These are phyloP conservation scores for Lipomyces sp. DNA, from an alignment of 805 yeast genomes.

Conservation along the genomic window DNA sequence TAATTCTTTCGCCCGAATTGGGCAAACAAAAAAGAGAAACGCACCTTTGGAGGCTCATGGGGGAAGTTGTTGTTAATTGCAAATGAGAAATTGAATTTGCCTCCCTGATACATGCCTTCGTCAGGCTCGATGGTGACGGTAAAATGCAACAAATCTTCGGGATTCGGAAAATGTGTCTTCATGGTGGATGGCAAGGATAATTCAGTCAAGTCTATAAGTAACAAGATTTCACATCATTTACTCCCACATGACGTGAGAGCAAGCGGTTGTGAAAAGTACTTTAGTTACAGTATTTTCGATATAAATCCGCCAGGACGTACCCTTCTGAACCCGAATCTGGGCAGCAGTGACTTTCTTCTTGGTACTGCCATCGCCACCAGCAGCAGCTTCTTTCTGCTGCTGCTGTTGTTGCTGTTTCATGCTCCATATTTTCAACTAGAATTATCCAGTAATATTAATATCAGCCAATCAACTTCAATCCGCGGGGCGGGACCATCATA, in stretches of 20 bases:
- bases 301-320: conserved; percentile 28
- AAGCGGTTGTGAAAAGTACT: neutral
- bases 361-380: conserved; percentile 39
- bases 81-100: conserved; percentile 71
- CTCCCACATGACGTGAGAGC: neutral
- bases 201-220: conserved; percentile 61
- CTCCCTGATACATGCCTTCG: conserved; percentile 74
- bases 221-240: neutral
- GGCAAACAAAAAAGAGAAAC: neutral
- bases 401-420: conserved; percentile 62
- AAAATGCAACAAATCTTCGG: conserved; percentile 65
- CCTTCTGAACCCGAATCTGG: conserved; percentile 72
- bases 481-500: too few relatives aligned
- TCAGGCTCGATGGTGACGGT: conserved; percentile 63
- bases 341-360: conserved; percentile 59
- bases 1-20: neutral
- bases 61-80: conserved; percentile 76
- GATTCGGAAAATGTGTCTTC: conserved; percentile 56
- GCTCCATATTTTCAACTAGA: conserved; percentile 61
- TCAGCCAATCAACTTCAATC: too few relatives aligned
- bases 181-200: conserved; percentile 65
- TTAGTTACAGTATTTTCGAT: too few relatives aligned
- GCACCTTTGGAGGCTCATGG: conserved; percentile 88
- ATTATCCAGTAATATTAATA: neutral
- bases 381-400: conserved; percentile 48